These are phyloP conservation scores for Cladobotryum protrusum DNA, from an alignment of 2,329 filamentous ascomycete genomes.

Conservation along the genomic window DNA sequence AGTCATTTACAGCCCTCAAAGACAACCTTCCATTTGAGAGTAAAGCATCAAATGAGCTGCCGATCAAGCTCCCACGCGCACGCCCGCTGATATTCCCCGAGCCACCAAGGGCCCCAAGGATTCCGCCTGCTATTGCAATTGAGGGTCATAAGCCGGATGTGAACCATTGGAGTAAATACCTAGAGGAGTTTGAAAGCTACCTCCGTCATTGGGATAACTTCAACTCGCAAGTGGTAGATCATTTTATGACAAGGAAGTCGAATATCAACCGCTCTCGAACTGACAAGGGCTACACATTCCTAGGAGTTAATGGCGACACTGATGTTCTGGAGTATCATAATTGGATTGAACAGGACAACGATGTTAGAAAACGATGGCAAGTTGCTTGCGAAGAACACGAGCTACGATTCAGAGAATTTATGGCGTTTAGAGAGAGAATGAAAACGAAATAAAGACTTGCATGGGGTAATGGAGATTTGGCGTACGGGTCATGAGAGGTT, in stretches of 20 bases:
- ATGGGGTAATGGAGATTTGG: not conserved
- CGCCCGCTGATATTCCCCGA: conserved; percentile 39
- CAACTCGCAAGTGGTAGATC: conserved; percentile 47
- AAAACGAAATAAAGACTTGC: conserved; percentile 15
- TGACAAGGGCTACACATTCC: conserved; percentile 40
- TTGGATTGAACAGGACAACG: conserved; percentile 58
- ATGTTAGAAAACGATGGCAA: conserved; percentile 55
- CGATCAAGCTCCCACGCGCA: conserved; percentile 28
- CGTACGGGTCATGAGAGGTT: conserved; percentile 4
- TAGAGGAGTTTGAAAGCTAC: conserved; percentile 48
- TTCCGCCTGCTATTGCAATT: conserved; percentile 38
- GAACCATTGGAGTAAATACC: conserved; percentile 45
- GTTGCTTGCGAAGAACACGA: conserved; percentile 55
- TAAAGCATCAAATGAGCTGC: conserved; percentile 38
- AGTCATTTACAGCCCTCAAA: conserved; percentile 50
- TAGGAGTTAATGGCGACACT: conserved; percentile 34
- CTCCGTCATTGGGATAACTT: conserved; percentile 44
- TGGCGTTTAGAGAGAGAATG: conserved; percentile 41
- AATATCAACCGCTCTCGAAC: conserved; percentile 33
- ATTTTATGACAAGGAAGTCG: conserved; percentile 48
- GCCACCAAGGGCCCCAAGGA: conserved; percentile 43
- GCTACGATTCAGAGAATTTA: conserved; percentile 51
- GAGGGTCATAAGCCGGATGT: conserved; percentile 38
- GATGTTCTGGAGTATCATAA: conserved; percentile 53
- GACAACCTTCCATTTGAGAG: conserved; percentile 53